phyloP scores from a whole-genome alignment of 2,329 filamentous ascomycete species.

The Purpureocillium lavendulum region DNA sequence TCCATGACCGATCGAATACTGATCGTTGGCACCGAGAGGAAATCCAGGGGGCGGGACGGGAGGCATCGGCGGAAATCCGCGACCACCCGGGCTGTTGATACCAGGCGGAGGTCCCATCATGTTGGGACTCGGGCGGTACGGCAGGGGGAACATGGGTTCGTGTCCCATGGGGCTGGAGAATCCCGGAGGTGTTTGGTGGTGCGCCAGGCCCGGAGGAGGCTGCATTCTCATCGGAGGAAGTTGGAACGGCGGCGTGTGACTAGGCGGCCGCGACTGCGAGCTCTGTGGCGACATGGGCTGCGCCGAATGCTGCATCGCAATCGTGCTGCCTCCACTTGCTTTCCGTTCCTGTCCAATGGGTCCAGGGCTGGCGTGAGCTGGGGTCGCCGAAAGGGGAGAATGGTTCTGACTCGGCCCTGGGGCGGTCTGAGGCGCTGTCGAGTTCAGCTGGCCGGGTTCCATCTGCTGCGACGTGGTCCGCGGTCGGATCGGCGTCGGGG shows the following conservation, averaged over 20 bases:
- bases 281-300: conserved; percentile 50
- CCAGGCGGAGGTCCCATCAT: conserved; percentile 44
- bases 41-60: conserved; percentile 31
- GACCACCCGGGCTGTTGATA: conserved; percentile 33
- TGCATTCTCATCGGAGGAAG: conserved; percentile 47
- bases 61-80: conserved; percentile 32
- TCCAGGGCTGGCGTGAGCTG: conserved; percentile 57
- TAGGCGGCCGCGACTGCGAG: conserved; percentile 22
- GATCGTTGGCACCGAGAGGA: conserved; percentile 18
- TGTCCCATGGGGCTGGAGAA: conserved; percentile 52
- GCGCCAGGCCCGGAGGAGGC: conserved; percentile 27
- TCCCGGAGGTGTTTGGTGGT: conserved; percentile 31
- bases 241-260: conserved; percentile 40
- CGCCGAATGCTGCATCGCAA: conserved; percentile 19
- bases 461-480: conserved; percentile 78
- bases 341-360: conserved; percentile 58
- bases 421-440: conserved; percentile 59
- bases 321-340: conserved; percentile 36
- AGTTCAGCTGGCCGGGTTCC: conserved; percentile 59
- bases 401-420: conserved; percentile 45
- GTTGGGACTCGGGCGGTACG: conserved; percentile 35
- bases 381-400: conserved; percentile 53
- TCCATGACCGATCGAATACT: conserved; percentile 19
- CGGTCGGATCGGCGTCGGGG: conserved; percentile 67
- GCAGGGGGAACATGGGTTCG: conserved; percentile 37